These are phyloP conservation scores for Cucumis hystrix DNA, from an alignment of 306 rosid species.

Conservation along the genomic window DNA sequence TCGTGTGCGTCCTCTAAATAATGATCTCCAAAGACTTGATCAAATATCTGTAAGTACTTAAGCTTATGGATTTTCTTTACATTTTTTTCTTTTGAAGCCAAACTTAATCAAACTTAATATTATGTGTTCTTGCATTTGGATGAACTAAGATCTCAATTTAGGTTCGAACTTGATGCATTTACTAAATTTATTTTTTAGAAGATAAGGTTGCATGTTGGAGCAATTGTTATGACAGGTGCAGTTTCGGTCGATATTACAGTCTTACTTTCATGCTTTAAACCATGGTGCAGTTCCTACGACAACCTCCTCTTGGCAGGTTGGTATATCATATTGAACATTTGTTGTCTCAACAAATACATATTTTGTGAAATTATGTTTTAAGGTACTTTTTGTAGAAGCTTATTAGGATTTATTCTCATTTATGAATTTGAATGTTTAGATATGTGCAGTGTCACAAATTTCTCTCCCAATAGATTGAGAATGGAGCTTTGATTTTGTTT, in stretches of 20 bases:
- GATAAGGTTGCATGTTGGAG: conserved; percentile 93
- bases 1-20: conserved; percentile 79
- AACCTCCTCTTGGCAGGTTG: conserved; percentile 96
- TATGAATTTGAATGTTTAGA: not conserved
- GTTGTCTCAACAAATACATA: not conserved
- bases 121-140: conserved; percentile 33
- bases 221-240: conserved; percentile 89
- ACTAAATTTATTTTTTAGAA: conserved; percentile 80
- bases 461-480: not conserved
- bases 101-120: not conserved
- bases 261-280: conserved; percentile 87
- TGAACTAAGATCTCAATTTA: conserved; percentile 77
- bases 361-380: not conserved
- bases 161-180: conserved; percentile 63
- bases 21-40: conserved; percentile 81
- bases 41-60: conserved; percentile 50
- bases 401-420: not conserved
- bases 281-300: conserved; percentile 93
- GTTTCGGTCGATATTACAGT: conserved; percentile 63
- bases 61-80: not conserved
- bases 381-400: not conserved
- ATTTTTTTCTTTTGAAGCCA: not conserved
- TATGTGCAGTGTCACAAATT: not conserved
- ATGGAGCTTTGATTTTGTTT: too few species aligned
- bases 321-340: not conserved